Evolutionary conservation across 208 protist genomes (phyloP).

Genomic region (Trypanosoma caninum): DNA sequence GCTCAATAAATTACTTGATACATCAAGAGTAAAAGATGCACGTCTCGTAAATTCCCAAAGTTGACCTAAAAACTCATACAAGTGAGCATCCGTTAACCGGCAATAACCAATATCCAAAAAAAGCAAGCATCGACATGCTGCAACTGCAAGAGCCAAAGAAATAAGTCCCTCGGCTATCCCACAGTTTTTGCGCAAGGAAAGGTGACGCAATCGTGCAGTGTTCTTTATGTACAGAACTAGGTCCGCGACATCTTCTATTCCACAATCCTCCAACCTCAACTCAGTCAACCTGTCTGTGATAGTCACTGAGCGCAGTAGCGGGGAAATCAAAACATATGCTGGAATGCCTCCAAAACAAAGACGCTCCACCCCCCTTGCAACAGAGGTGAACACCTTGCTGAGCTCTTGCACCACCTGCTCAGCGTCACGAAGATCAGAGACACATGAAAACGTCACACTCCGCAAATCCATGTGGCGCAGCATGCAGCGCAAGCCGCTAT

Average conservation of each 20-base stretch:
- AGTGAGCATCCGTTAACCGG: constrained; percentile 37
- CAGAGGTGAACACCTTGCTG: constrained; percentile 17
- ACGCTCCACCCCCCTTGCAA: constrained; percentile 10
- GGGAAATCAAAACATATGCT: constrained; percentile 9
- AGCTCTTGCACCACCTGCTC: constrained; percentile 45
- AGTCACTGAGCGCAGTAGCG: constrained; percentile 17
- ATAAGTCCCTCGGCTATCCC: constrained; percentile 34
- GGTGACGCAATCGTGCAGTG: constrained; percentile 25
- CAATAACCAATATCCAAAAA: constrained; percentile 42
- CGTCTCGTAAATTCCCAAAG: constrained; percentile 30
- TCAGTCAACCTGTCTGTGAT: constrained; percentile 32
- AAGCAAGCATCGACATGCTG: constrained; percentile 18
- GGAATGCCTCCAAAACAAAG: constrained; percentile 22
- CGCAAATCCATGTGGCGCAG: constrained; percentile 41
- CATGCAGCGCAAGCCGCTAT: constrained; percentile 56
- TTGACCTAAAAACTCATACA: constrained; percentile 26
- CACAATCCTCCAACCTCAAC: constrained; percentile 44
- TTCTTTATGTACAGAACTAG: constrained; percentile 30
- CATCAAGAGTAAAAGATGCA: constrained; percentile 34
- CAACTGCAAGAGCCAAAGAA: constrained; percentile 30
- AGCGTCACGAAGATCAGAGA: constrained; percentile 36
- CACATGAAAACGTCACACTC: constrained; percentile 33
- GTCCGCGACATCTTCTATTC: constrained; percentile 9
- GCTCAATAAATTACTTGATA: constrained; percentile 39
- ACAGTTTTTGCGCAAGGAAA: constrained; percentile 49